These are phyloP conservation scores for Corylus heterophylla DNA, from an alignment of 306 rosid species.

Conservation along the genomic window DNA sequence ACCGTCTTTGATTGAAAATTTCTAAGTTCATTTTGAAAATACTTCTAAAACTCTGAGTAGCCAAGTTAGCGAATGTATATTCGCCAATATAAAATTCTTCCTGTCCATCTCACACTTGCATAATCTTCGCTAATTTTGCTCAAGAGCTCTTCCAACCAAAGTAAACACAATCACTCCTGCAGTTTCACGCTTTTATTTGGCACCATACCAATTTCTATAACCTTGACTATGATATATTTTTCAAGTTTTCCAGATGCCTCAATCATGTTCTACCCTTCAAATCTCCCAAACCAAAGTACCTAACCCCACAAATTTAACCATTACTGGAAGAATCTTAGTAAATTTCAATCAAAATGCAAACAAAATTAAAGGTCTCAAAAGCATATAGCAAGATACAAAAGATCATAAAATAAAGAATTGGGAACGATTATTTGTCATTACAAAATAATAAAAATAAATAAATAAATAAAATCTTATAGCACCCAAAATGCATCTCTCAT, in stretches of 20 bases:
- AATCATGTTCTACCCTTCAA: background rate
- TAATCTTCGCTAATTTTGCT: background rate
- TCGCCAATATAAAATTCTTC: background rate
- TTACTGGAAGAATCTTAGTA: background rate
- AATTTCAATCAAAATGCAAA: background rate
- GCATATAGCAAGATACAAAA: background rate
- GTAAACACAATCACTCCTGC: background rate
- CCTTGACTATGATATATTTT: background rate
- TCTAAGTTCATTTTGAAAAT: background rate
- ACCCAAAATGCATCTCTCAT: no score
- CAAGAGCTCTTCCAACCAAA: background rate
- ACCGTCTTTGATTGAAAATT: background rate
- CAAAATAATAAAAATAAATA: background rate
- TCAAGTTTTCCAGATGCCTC: background rate
- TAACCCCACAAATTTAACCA: background rate
- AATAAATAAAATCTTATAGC: background rate
- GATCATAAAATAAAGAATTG: background rate
- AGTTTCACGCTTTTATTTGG: background rate
- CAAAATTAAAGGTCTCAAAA: background rate
- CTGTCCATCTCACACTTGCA: background rate
- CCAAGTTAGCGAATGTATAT: background rate
- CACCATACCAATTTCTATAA: background rate
- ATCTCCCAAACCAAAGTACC: background rate
- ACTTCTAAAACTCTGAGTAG: background rate
- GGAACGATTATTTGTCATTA: background rate